Conservation (phyloP, 1,284 basidiomycete genomes). For the Cryptococcus floricola region DNA sequence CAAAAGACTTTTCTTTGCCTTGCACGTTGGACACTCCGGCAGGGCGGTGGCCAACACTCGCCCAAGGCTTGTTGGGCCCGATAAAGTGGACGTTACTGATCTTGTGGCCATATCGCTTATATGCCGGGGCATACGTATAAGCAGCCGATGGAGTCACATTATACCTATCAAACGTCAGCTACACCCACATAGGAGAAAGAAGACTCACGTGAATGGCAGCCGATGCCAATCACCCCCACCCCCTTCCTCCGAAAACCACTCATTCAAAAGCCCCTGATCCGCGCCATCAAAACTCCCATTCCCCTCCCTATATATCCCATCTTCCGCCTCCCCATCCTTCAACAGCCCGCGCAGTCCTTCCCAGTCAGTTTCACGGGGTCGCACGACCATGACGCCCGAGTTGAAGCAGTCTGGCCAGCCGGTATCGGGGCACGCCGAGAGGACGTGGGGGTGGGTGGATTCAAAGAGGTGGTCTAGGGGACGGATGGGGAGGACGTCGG, state of each 20-base stretch:
- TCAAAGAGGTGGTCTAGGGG: conserved; percentile 85
- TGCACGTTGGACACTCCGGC: conserved; percentile 49
- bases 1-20: conserved; percentile 35
- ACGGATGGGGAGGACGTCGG: conserved; percentile 85
- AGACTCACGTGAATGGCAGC: conserved; percentile 69
- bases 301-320: conserved; percentile 45
- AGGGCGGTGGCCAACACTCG: conserved; percentile 62
- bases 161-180: conserved; percentile 53
- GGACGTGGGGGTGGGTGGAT: conserved; percentile 47
- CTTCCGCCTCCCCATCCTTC: conserved; percentile 50
- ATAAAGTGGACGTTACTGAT: conserved; percentile 94
- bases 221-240: conserved; percentile 80
- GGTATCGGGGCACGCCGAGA: conserved; percentile 86
- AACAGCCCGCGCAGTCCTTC: conserved; percentile 62
- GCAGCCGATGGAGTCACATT: conserved; percentile 97
- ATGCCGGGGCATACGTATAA: conserved; percentile 97
- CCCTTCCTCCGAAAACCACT: conserved; percentile 62
- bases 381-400: conserved; percentile 84
- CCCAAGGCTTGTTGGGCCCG: conserved; percentile 90
- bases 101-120: conserved; percentile 81
- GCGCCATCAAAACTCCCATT: conserved; percentile 95
- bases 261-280: conserved; percentile 92
- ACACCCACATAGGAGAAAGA: neutral
- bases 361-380: conserved; percentile 80
- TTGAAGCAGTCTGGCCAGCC: conserved; percentile 99